Base-by-base conservation (phyloP, 805 yeast genomes). In the Candida sithepensis region DNA sequence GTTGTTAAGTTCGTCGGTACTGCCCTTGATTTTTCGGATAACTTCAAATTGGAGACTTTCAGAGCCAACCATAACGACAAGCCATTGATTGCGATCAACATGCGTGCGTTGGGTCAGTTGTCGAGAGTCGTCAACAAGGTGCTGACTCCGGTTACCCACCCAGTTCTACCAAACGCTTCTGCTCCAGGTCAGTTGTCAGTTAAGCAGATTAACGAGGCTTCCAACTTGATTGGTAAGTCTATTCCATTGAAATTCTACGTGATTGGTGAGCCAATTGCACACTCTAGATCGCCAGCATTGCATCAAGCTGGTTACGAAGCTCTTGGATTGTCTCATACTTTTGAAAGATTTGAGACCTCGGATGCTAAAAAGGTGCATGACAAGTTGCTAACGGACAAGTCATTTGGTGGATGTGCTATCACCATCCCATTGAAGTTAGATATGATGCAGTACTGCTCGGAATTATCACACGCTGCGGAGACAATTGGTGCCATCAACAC, bases 401-500 rank as follows among this genome's bases (percentile, higher is more conserved):
- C 69, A 8, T 85, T 94, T 59, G 98, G 98, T 41, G 99, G 99
- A n/a, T 81, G 87, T 52, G 91, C 96, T 4, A 88, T 94, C 7
- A 94, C 99, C 2, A 92, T 92, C 62, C 99, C 99, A 3, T 73
- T 92, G 62, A 94, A 94, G 64, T 61, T 89, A 46, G 95, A 85
- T 49, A 82, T 92, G 52, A 81, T 87, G 70, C 73, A 81, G 55
- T 77, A 79, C 54, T 75, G 85, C 53, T 73, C 74, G 51, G 83
- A 78, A 50, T 70, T 92, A 38, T 77, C 89, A 7, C 84, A 79
- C n/a, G 80, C 95, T 16, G 98, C 96, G 14, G 64, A 74, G 52
- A 56, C 66, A n/a, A 88, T 94, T 57, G 98, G 98, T 38, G 98
- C 99, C 19, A 90, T 94, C 46, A 94, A 94, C 69, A 94, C 99